Percentiles rank a stretch among this genome's conserved stretches.
Conservation (phyloP, 805 yeast species). For the Yarrowia sp. region DNA sequence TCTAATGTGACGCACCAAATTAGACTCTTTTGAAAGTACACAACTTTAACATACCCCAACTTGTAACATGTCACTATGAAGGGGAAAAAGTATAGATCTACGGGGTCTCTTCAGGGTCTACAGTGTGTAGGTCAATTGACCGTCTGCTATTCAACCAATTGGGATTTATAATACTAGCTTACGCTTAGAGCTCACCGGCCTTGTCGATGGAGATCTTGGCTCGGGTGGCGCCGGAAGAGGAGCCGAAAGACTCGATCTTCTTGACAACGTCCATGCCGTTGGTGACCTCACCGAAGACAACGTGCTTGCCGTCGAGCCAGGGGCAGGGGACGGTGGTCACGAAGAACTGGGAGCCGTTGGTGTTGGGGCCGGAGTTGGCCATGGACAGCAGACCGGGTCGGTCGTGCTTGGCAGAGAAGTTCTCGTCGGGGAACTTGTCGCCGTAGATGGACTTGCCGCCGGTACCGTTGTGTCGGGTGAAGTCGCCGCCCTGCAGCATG, state of each 20-base stretch:
- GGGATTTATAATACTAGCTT: no score
- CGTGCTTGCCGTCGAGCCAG: conserved; percentile 94
- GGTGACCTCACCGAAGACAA: conserved; percentile 90
- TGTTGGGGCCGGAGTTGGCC: conserved; percentile 99
- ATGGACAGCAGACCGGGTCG: conserved; percentile 85
- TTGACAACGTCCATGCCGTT: conserved; percentile 87
- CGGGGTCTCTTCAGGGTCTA: no score
- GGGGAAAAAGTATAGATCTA: no score
- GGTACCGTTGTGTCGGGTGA: conserved; percentile 84
- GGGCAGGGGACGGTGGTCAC: conserved; percentile 88
- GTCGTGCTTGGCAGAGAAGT: conserved; percentile 71
- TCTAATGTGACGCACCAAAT: no score
- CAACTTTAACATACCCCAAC: no score
- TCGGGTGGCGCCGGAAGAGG: conserved; percentile 70
- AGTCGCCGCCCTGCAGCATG: conserved; percentile 97
- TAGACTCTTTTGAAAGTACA: no score
- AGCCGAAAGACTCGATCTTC: conserved; percentile 81
- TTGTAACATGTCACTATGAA: no score
- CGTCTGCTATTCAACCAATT: no score
- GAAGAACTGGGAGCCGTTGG: conserved; percentile 98
- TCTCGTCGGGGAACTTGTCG: conserved; percentile 77
- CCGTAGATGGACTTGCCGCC: conserved; percentile 93
- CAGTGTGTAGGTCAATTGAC: no score
- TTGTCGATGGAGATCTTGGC: conserved; percentile 69
- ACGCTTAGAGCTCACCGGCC: conserved; percentile 59